Conservation (phyloP, 176 grass and related monocot species). For the Eragrostis nindensis region DNA sequence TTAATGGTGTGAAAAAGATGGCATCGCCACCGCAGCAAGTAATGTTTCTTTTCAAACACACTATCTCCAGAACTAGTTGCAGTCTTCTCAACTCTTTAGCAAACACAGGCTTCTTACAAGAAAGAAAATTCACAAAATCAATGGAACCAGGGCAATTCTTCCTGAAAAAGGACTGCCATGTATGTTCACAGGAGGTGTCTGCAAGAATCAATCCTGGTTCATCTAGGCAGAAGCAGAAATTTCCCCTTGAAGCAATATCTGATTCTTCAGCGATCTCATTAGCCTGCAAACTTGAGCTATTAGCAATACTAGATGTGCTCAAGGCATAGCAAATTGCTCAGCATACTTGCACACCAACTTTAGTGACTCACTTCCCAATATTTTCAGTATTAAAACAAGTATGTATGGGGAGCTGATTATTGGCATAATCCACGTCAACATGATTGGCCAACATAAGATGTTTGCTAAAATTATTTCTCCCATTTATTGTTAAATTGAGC, state of each 20-base stretch:
- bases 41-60: slow-evolving; percentile 61
- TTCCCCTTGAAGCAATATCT: slow-evolving; percentile 48
- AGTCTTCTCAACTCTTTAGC: slow-evolving; percentile 62
- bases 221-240: slow-evolving; percentile 50
- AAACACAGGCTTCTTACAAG: slow-evolving; percentile 51
- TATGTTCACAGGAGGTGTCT: slow-evolving; percentile 52
- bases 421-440: slow-evolving; percentile 6
- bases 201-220: slow-evolving; percentile 50
- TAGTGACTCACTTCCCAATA: slow-evolving; percentile 38
- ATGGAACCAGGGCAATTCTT: slow-evolving; percentile 49
- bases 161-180: slow-evolving; percentile 65
- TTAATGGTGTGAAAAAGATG: slow-evolving; percentile 86
- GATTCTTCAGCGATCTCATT: slow-evolving; percentile 69
- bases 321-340: slow-evolving; percentile 43
- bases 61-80: slow-evolving; percentile 68
- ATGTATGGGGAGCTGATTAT: slow-evolving; percentile 22
- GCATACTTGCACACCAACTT: slow-evolving; percentile 32
- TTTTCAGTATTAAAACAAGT: slow-evolving; percentile 42
- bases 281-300: slow-evolving; percentile 75
- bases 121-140: slow-evolving; percentile 47
- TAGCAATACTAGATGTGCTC: slow-evolving; percentile 47
- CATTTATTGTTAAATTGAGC: not conserved
- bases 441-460: slow-evolving; percentile 20
- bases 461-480: not conserved
- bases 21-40: slow-evolving; percentile 41